Conservation (phyloP, 1,284 basidiomycete genomes). For the Irpex sp. region DNA sequence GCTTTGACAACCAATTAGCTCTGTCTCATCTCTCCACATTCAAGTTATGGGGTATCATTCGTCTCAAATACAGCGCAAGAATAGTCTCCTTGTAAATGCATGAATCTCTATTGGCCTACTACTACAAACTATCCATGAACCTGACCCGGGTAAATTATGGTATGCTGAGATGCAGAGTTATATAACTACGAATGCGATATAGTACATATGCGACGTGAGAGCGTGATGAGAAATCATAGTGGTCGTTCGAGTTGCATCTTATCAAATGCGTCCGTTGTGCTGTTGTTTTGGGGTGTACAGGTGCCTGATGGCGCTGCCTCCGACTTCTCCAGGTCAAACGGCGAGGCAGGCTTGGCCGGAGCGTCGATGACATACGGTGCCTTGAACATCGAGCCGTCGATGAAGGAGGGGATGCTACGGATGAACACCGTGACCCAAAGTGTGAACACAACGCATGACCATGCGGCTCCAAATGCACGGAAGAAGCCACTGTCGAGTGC, state of each 20-base stretch:
- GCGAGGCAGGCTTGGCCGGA: constrained; percentile 1
- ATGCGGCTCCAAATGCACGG: constrained; percentile 26
- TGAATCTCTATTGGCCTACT: neutral
- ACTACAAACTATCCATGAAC: neutral
- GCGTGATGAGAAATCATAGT: neutral
- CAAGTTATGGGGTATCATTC: too few relatives aligned
- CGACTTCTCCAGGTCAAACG: constrained; percentile 13
- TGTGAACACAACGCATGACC: constrained; percentile 37
- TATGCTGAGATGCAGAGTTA: neutral
- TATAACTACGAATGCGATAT: constrained; percentile 10
- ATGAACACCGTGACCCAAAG: constrained; percentile 43
- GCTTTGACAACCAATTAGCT: too few relatives aligned
- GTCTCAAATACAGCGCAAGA: too few relatives aligned
- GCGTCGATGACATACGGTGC: constrained; percentile 14
- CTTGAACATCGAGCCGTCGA: constrained; percentile 31
- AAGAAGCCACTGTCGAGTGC: constrained; percentile 40
- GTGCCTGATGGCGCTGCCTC: neutral
- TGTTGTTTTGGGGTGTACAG: neutral
- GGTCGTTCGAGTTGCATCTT: neutral
- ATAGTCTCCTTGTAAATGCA: neutral
- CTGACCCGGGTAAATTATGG: neutral
- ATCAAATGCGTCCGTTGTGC: neutral
- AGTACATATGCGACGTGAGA: constrained; percentile 2
- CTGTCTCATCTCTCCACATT: too few relatives aligned
- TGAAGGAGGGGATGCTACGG: constrained; percentile 36